Conservation (phyloP, 306 rosid species). For the Alnus rubra region DNA sequence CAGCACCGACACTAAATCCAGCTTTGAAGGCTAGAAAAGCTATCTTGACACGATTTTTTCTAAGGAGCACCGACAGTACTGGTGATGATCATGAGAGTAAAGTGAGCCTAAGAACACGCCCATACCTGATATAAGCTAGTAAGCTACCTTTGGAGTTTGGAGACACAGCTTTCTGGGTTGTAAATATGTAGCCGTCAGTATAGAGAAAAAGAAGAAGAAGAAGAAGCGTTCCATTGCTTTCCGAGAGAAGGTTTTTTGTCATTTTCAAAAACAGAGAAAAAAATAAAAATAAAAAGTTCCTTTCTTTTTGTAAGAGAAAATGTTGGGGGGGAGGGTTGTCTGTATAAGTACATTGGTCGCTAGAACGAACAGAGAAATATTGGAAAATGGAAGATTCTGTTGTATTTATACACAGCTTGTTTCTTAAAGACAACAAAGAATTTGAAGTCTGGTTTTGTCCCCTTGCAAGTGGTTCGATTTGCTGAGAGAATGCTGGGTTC, state of each 20-base stretch:
- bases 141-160: not conserved
- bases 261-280: not conserved
- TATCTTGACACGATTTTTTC: constrained; percentile 25
- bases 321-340: too few relatives aligned
- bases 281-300: too few relatives aligned
- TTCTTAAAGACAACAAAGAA: not conserved
- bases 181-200: not conserved
- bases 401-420: not conserved
- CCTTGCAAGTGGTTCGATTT: not conserved
- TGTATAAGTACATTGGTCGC: too few relatives aligned
- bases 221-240: not conserved
- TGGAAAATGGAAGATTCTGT: constrained; percentile 3
- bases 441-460: not conserved
- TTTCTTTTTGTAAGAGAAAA: too few relatives aligned
- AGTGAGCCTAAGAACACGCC: not conserved
- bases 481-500: not conserved
- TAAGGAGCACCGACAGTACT: constrained; percentile 28
- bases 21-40: not conserved
- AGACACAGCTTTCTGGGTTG: constrained; percentile 5
- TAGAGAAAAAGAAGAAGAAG: too few relatives aligned
- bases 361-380: not conserved
- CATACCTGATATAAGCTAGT: constrained; percentile 2
- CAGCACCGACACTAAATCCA: constrained; percentile 20
- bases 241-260: not conserved
- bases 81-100: not conserved